Conservation (phyloP, 768 basidiomycete genomes). For the Gymnopilus junonius region DNA sequence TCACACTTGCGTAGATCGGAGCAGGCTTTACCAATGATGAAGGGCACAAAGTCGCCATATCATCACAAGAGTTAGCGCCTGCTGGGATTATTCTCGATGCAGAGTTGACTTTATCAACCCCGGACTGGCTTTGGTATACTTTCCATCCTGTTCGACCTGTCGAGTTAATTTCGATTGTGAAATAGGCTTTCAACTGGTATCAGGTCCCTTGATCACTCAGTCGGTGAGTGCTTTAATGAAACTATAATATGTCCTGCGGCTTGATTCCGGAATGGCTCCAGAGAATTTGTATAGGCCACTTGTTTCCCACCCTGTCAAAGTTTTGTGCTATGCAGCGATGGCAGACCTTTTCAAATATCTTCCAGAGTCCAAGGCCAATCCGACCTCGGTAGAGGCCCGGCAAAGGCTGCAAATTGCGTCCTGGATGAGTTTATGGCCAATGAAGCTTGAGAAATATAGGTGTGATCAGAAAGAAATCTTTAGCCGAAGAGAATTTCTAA, state of each 20-base stretch:
- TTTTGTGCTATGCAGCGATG: slow-evolving; percentile 67
- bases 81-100: slow-evolving; percentile 80
- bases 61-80: slow-evolving; percentile 61
- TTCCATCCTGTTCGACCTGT: slow-evolving; percentile 4
- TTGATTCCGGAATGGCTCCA: slow-evolving; percentile 25
- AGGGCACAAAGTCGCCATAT: slow-evolving; percentile 66
- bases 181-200: slow-evolving; percentile 79
- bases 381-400: slow-evolving; percentile 57
- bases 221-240: slow-evolving; percentile 48
- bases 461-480: slow-evolving; percentile 23
- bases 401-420: slow-evolving; percentile 75
- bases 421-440: slow-evolving; percentile 83
- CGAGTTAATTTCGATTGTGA: slow-evolving; percentile 1
- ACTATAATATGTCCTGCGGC: not conserved
- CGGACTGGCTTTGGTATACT: slow-evolving; percentile 71
- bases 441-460: slow-evolving; percentile 60
- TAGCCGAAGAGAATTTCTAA: not conserved
- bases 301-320: slow-evolving; percentile 61
- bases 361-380: slow-evolving; percentile 63
- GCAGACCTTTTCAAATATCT: slow-evolving; percentile 78
- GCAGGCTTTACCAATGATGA: slow-evolving; percentile 76
- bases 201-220: slow-evolving; percentile 78
- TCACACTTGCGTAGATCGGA: slow-evolving; percentile 45
- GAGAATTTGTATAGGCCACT: slow-evolving; percentile 66
- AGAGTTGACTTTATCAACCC: slow-evolving; percentile 72